A percentile compares a stretch with the other conserved stretches of the same genome.
Evolutionary conservation across 768 basidiomycete species (phyloP).

Genomic region (Suillus sp.): DNA sequence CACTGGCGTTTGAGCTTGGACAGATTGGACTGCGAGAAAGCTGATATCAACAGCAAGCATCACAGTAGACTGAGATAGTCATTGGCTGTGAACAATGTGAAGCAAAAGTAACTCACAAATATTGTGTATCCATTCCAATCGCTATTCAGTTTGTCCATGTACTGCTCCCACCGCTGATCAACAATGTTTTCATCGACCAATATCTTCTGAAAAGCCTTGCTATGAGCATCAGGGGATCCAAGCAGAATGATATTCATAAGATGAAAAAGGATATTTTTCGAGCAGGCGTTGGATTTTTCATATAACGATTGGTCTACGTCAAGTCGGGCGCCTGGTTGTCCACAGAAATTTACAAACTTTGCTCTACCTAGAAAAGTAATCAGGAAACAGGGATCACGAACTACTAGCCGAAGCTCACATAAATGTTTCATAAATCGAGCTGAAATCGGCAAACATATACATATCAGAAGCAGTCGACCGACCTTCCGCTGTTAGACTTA

Average conservation of each 20-base stretch:
- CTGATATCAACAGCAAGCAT: too few species aligned
- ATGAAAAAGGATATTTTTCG: slow-evolving; percentile 37
- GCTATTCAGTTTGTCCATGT: slow-evolving; percentile 41
- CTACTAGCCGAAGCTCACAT: slow-evolving; percentile 27
- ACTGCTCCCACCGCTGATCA: slow-evolving; percentile 39
- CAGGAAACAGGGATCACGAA: background rate
- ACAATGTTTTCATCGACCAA: slow-evolving; percentile 48
- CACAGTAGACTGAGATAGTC: slow-evolving; percentile 44
- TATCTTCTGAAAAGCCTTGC: slow-evolving; percentile 41
- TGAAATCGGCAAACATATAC: slow-evolving; percentile 18
- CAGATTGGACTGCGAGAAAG: slow-evolving; percentile 50
- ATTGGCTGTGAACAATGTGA: background rate
- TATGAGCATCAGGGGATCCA: slow-evolving; percentile 46
- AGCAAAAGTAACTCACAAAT: slow-evolving; percentile 37
- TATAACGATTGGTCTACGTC: slow-evolving; percentile 29
- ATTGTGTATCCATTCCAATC: slow-evolving; percentile 53
- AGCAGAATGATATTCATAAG: slow-evolving; percentile 43
- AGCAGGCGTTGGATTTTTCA: background rate
- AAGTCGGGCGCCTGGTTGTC: too few species aligned
- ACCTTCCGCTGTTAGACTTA: background rate
- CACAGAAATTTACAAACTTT: slow-evolving; percentile 37
- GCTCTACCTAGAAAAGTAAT: slow-evolving; percentile 22
- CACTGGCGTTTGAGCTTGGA: slow-evolving; percentile 26
- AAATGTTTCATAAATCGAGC: slow-evolving; percentile 46
- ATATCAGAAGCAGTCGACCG: background rate